A percentile compares a stretch with the other conserved stretches of the same genome.
These are phyloP conservation scores for Gillenia trifoliata DNA, from an alignment of 306 rosid genomes.

Conservation along the genomic window DNA sequence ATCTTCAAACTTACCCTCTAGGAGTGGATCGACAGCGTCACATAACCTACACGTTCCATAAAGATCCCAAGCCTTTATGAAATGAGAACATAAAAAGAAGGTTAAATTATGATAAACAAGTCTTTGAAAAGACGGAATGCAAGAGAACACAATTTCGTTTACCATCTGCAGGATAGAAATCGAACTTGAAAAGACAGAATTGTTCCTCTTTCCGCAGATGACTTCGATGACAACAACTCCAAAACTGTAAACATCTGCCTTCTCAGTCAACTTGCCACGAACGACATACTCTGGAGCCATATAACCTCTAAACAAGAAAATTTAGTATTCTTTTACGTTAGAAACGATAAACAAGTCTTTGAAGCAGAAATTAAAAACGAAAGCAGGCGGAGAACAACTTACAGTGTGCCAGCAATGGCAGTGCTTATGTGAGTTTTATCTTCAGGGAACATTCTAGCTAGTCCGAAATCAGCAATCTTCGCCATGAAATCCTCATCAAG, in stretches of 20 bases:
- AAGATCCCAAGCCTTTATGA: constrained; percentile 38
- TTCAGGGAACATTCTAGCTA: constrained; percentile 57
- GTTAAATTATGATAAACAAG: not conserved
- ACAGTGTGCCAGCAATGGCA: constrained; percentile 43
- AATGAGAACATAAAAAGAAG: not conserved
- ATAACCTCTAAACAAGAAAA: constrained; percentile 47
- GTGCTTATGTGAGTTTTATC: constrained; percentile 43
- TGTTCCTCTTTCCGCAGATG: constrained; percentile 51
- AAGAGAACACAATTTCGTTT: not conserved
- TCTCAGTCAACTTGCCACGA: constrained; percentile 59
- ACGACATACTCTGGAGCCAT: constrained; percentile 77
- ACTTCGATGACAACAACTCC: constrained; percentile 63
- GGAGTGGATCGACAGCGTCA: constrained; percentile 35
- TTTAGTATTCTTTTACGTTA: not conserved
- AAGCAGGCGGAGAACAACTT: not conserved
- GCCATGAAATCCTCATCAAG: constrained; percentile 51
- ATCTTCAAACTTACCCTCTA: constrained; percentile 23
- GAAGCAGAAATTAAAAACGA: not conserved
- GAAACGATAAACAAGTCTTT: not conserved
- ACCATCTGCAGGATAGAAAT: constrained; percentile 38
- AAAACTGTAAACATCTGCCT: constrained; percentile 74
- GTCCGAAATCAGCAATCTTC: constrained; percentile 72
- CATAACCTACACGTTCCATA: constrained; percentile 29
- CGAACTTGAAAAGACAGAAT: constrained; percentile 16
- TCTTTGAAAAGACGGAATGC: too few species aligned